A percentile compares a stretch with the other conserved stretches of the same genome.
phyloP scores from a whole-genome alignment of 2,329 filamentous ascomycete genomes.

The Trichophyton schoenleinii region DNA sequence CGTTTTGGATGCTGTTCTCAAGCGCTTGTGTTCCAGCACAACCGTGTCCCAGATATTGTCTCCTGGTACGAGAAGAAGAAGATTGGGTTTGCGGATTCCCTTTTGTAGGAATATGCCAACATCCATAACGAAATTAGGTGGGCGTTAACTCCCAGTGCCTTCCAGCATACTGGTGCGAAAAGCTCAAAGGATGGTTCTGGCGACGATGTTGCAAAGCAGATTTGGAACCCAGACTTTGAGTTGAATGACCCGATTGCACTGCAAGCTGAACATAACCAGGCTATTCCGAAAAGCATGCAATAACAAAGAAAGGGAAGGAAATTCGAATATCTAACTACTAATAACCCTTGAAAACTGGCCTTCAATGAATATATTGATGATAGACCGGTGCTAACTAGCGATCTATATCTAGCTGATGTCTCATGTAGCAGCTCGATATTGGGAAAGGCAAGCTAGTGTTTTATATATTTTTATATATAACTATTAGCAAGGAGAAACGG shows the following conservation, averaged over 20 bases:
- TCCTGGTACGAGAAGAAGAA: conserved; percentile 8
- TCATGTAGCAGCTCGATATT: no score
- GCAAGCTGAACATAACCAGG: conserved; percentile 6
- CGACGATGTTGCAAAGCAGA: conserved; percentile 4
- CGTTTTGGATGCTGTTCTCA: conserved; percentile 9
- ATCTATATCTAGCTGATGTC: no score
- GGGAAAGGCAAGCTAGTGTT: no score
- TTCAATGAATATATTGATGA: no score
- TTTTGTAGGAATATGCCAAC: conserved; percentile 9
- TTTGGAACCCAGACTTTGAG: conserved; percentile 9
- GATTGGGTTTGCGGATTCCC: conserved; percentile 7
- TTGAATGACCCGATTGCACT: conserved; percentile 9
- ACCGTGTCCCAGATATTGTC: conserved; percentile 6
- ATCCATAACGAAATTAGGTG: conserved; percentile 8
- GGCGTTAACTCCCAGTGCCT: conserved; percentile 8
- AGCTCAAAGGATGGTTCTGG: conserved; percentile 6
- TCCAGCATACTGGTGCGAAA: conserved; percentile 8
- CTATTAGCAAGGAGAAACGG: no score
- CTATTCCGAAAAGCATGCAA: not conserved
- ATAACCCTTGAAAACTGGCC: no score
- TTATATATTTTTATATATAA: no score
- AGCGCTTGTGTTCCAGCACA: conserved; percentile 8
- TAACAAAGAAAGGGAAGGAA: not conserved
- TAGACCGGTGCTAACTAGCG: no score
- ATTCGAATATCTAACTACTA: not conserved